Conservation (phyloP, 371 early-diverging fungal species). For the Apophysomyces variabilis region DNA sequence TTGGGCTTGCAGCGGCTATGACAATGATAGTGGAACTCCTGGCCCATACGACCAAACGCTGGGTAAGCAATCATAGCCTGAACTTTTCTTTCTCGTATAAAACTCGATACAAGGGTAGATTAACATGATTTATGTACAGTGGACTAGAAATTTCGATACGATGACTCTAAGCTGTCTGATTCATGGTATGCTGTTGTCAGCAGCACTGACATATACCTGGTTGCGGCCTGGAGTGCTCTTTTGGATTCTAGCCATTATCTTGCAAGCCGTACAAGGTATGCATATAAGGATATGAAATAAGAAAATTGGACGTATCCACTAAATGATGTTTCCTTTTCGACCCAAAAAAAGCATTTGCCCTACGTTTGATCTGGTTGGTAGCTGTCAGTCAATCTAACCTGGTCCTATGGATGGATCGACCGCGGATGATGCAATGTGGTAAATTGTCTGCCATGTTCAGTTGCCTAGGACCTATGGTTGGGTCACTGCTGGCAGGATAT, state of each 20-base stretch:
- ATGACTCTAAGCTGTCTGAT: slow-evolving; percentile 28
- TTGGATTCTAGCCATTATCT: neutral
- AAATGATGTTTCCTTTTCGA: no score
- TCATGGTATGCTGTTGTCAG: slow-evolving; percentile 33
- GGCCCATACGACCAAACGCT: slow-evolving; percentile 25
- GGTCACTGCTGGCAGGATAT: slow-evolving; percentile 31
- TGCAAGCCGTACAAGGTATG: slow-evolving; percentile 28
- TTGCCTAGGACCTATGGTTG: slow-evolving; percentile 40
- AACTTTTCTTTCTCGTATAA: no score
- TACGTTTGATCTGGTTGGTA: slow-evolving; percentile 39
- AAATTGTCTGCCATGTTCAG: slow-evolving; percentile 37
- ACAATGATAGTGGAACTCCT: slow-evolving; percentile 24
- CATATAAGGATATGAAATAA: no score
- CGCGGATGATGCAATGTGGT: slow-evolving; percentile 36
- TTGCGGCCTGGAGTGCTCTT: slow-evolving; percentile 20
- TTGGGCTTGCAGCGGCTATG: slow-evolving; percentile 24
- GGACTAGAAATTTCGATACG: slow-evolving; percentile 32
- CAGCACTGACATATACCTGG: slow-evolving; percentile 35
- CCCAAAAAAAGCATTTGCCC: slow-evolving; percentile 16
- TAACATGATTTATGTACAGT: slow-evolving; percentile 19
- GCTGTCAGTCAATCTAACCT: slow-evolving; percentile 32
- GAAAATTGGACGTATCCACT: no score
- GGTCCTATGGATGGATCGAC: slow-evolving; percentile 33
- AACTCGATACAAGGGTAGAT: neutral
- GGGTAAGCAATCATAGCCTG: slow-evolving; percentile 21